Evolutionary conservation across 371 early-diverging fungal genomes (phyloP).

Genomic region (Catenaria anguillulae): DNA sequence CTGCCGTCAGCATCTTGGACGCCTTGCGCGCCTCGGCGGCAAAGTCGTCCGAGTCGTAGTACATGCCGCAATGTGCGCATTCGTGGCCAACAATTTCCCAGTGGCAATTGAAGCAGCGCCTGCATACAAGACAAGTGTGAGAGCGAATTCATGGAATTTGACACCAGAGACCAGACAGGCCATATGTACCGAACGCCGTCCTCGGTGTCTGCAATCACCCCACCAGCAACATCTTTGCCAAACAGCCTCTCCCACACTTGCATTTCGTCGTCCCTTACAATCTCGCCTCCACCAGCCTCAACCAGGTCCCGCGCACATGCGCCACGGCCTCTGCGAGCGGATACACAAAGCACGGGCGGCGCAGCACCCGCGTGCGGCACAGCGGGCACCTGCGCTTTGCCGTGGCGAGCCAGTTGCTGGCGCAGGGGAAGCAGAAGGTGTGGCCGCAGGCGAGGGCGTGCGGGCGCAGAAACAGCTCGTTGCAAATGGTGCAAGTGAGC

Average conservation of each 20-base stretch:
- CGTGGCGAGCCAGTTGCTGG: not conserved
- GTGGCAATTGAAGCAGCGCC: not conserved
- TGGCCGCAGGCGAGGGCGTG: not conserved
- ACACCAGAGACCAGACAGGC: no score
- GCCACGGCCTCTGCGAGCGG: not conserved
- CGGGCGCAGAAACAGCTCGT: not conserved
- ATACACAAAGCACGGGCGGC: not conserved
- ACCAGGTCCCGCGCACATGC: not conserved
- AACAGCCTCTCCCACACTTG: not conserved
- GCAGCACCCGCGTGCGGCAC: not conserved
- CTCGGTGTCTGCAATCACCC: not conserved
- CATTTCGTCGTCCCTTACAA: not conserved
- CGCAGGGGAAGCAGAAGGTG: not conserved
- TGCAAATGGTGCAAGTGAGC: not conserved
- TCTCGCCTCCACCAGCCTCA: no score
- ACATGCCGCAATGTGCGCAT: not conserved
- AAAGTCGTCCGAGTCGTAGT: not conserved
- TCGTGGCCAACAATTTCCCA: not conserved
- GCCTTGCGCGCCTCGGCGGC: not conserved
- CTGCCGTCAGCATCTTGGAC: no score
- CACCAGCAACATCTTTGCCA: not conserved
- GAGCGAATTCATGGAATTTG: no score
- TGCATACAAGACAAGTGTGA: no score
- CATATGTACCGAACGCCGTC: not conserved
- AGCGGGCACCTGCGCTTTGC: not conserved